Percentiles rank a stretch among this genome's conserved stretches.
These are phyloP conservation scores for Cenchrus purpureus DNA, from an alignment of 176 grass and related monocot species.

Conservation along the genomic window DNA sequence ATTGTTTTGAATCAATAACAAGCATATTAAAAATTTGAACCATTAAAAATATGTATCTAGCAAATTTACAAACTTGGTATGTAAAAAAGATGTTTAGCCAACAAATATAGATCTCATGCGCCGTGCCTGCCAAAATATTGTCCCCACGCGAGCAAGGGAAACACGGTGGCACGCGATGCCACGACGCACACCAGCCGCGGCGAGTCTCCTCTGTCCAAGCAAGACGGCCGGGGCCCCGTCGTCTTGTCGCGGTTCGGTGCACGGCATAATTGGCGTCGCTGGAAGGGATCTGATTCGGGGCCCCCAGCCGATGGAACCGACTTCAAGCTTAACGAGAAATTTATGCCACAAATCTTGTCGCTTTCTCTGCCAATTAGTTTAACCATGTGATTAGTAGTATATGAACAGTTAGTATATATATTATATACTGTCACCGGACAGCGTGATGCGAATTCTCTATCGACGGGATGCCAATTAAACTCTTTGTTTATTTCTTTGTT, in stretches of 20 bases:
- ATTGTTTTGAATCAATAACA: no score
- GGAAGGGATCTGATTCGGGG: constrained; percentile 16
- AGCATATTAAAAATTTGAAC: no score
- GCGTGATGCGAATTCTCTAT: neutral
- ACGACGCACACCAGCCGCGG: neutral
- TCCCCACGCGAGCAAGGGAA: neutral
- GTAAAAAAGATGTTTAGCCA: no score
- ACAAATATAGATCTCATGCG: neutral
- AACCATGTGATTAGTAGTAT: neutral
- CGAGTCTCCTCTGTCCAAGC: no score
- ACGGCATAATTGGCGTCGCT: constrained; percentile 19
- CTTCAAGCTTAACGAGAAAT: neutral
- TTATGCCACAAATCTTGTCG: constrained; percentile 4
- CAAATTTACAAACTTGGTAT: no score
- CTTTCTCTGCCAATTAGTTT: neutral
- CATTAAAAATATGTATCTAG: no score
- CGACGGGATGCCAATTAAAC: neutral
- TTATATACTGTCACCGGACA: neutral
- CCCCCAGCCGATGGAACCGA: neutral
- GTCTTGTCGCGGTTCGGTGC: constrained; percentile 6
- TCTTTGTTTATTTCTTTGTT: no score
- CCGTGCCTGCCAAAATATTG: neutral
- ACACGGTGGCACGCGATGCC: neutral
- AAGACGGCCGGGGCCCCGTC: neutral
- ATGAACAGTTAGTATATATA: neutral